These are phyloP conservation scores for Colletotrichum melonis DNA, from an alignment of 2,329 filamentous ascomycete species.

Conservation along the genomic window DNA sequence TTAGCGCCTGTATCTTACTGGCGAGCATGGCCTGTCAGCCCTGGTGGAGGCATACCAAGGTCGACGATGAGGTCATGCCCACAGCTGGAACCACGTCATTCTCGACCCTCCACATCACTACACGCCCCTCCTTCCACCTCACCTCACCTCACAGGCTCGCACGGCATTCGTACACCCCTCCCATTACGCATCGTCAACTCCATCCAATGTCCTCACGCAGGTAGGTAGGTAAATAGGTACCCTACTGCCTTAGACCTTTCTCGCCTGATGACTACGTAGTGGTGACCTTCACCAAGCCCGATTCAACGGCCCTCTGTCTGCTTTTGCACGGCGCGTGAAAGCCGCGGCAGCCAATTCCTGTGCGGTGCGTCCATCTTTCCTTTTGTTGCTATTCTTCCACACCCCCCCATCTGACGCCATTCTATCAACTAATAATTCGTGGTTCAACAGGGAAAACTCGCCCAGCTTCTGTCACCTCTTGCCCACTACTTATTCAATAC, in stretches of 20 bases:
- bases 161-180: too few species aligned
- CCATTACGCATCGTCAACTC: constrained; percentile 31
- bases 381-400: neutral
- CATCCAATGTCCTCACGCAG: too few species aligned
- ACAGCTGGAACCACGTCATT: constrained; percentile 32
- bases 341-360: neutral
- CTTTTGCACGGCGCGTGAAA: neutral
- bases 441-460: neutral
- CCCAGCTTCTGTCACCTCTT: neutral
- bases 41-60: neutral
- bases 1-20: constrained; percentile 13
- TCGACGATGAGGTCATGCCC: constrained; percentile 25
- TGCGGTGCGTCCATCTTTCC: neutral
- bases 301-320: neutral
- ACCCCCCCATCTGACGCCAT: constrained; percentile 26
- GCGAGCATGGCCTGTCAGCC: neutral
- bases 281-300: neutral
- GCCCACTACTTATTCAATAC: constrained; percentile 33
- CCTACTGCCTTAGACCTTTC: neutral
- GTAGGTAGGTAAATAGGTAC: too few species aligned
- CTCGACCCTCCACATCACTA: neutral
- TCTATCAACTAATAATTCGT: neutral
- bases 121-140: neutral
- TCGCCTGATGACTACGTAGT: neutral
- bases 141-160: neutral